phyloP scores from a whole-genome alignment of 148 eudicot genomes.

The Rhododendron mucronatum region DNA sequence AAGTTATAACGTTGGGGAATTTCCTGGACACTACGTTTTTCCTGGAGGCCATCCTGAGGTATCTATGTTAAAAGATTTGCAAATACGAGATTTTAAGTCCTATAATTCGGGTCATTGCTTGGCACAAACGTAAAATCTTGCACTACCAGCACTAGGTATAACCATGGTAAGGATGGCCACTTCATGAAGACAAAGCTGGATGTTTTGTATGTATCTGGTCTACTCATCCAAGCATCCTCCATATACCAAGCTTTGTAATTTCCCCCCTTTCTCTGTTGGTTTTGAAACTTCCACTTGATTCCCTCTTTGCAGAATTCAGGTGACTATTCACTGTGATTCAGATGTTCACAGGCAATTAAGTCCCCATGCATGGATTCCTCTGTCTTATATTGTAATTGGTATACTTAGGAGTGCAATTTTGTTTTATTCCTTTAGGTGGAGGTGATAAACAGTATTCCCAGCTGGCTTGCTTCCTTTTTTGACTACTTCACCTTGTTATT shows the following conservation, averaged over 20 bases:
- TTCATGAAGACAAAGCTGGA: not conserved
- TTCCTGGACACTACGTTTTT: constrained; percentile 86
- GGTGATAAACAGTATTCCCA: not conserved
- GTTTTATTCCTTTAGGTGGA: not conserved
- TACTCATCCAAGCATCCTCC: not conserved
- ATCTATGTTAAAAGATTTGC: not conserved
- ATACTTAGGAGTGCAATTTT: not conserved
- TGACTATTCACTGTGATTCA: not conserved
- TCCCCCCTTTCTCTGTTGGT: not conserved
- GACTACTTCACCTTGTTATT: not conserved
- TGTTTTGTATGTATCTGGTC: not conserved
- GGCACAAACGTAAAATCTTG: not conserved
- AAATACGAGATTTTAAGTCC: not conserved
- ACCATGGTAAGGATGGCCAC: not conserved
- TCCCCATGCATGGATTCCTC: not conserved
- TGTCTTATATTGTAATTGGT: no score
- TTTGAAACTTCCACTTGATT: not conserved
- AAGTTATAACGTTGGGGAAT: constrained; percentile 91
- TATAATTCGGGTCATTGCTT: not conserved
- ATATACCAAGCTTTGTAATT: not conserved
- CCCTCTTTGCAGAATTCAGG: not conserved
- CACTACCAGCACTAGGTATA: not conserved
- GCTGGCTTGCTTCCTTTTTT: not conserved
- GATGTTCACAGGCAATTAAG: not conserved
- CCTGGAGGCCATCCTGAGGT: constrained; percentile 99